Evolutionary conservation across 148 eudicot genomes (phyloP).

Genomic region (Rhododendron molle): DNA sequence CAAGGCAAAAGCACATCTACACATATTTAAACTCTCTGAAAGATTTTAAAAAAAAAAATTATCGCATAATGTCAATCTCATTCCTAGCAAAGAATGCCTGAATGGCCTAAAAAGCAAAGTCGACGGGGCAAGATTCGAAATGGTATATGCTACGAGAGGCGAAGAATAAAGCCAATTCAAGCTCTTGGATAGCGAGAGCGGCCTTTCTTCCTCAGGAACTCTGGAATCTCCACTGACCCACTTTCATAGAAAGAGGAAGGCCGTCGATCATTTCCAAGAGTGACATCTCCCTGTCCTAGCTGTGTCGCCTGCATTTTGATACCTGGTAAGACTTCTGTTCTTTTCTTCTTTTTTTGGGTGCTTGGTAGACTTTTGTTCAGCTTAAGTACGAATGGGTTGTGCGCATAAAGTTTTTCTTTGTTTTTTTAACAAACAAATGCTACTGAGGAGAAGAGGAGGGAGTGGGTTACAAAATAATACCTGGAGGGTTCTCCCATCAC

Average conservation of each 20-base stretch:
- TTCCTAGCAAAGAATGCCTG: background rate
- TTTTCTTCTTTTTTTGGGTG: background rate
- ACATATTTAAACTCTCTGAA: background rate
- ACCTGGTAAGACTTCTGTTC: background rate
- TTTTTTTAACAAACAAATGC: background rate
- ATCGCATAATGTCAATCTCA: background rate
- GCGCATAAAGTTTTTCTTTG: background rate
- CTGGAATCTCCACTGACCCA: constrained; percentile 88
- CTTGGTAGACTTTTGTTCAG: background rate
- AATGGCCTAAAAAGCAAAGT: background rate
- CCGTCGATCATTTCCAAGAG: constrained; percentile 39
- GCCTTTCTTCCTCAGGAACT: constrained; percentile 93
- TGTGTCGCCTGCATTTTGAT: constrained; percentile 49
- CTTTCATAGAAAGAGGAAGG: constrained; percentile 66
- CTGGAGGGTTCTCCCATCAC: constrained; percentile 12
- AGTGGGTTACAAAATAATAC: background rate
- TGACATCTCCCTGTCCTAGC: constrained; percentile 42
- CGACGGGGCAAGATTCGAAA: background rate
- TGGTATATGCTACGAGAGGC: constrained; percentile 8
- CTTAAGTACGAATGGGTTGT: background rate
- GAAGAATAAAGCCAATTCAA: constrained; percentile 21
- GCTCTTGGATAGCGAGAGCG: constrained; percentile 93
- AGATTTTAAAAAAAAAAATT: background rate
- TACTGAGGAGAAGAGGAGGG: background rate
- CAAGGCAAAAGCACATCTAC: background rate